Conservation (phyloP, 208 protist species). For the Leishmania major region DNA sequence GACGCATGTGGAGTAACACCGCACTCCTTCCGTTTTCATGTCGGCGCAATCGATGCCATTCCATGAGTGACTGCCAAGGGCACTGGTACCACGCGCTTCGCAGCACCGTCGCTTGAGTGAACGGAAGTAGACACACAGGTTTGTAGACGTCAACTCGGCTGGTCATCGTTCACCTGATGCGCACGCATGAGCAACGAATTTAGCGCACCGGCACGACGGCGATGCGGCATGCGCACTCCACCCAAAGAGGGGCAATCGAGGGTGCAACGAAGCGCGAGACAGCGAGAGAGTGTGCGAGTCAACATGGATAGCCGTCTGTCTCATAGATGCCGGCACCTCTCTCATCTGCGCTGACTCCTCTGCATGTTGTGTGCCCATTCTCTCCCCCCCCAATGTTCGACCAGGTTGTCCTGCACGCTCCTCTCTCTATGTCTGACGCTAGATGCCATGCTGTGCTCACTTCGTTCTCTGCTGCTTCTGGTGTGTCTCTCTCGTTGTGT, state of each 20-base stretch:
- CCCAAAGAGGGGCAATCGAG: not conserved
- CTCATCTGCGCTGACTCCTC: not conserved
- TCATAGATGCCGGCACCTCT: not conserved
- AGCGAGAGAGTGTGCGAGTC: not conserved
- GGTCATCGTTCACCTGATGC: not conserved
- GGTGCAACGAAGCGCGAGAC: not conserved
- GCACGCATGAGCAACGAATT: not conserved
- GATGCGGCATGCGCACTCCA: not conserved
- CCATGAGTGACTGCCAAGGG: not conserved
- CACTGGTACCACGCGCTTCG: not conserved
- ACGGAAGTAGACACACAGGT: not conserved
- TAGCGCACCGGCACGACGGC: not conserved
- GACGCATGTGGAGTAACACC: not conserved
- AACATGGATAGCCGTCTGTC: not conserved
- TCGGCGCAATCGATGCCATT: not conserved
- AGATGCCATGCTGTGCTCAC: not conserved
- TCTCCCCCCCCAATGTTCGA: not conserved
- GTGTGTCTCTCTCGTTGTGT: not conserved
- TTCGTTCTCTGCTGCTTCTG: not conserved
- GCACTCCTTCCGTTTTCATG: not conserved
- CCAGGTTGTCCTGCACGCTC: not conserved
- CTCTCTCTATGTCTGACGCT: not conserved
- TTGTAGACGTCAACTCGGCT: not conserved
- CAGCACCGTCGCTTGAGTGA: not conserved
- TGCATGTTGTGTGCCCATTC: not conserved